A percentile compares a stretch with the other conserved stretches of the same genome.
These are phyloP conservation scores for Moesziomyces aphidis DNA, from an alignment of 1,284 basidiomycete species.

Conservation along the genomic window DNA sequence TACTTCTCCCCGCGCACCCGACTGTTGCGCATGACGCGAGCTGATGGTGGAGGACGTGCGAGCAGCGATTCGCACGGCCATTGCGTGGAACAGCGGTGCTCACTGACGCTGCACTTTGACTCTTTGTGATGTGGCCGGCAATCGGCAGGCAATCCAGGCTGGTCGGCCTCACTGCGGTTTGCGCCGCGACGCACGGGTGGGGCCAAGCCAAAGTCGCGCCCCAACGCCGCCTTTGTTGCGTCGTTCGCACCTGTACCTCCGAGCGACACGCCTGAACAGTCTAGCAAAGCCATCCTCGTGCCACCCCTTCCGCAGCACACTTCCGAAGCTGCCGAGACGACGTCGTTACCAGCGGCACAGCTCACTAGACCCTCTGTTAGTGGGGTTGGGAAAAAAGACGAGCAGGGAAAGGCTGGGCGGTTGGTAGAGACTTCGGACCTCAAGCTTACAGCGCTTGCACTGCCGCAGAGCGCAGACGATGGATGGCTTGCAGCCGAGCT, in stretches of 20 bases:
- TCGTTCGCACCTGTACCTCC: conserved; percentile 21
- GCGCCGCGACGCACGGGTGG: conserved; percentile 45
- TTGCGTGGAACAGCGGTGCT: conserved; percentile 12
- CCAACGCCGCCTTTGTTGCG: conserved; percentile 39
- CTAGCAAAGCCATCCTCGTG: too few species aligned
- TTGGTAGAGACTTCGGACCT: conserved; percentile 6
- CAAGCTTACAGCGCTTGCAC: conserved; percentile 23
- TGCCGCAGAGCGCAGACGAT: conserved; percentile 24
- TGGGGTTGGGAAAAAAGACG: too few species aligned
- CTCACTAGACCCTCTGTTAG: too few species aligned
- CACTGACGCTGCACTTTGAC: conserved; percentile 17
- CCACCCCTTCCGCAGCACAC: too few species aligned
- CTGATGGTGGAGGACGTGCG: conserved; percentile 2
- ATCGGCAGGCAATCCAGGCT: conserved; percentile 22
- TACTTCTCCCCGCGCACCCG: conserved; percentile 8
- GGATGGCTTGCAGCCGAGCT: conserved; percentile 17
- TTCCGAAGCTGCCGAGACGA: too few species aligned
- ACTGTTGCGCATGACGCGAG: too few species aligned
- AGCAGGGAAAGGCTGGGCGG: background rate
- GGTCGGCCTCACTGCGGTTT: conserved; percentile 60
- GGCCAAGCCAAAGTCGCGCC: conserved; percentile 28
- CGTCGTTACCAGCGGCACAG: too few species aligned
- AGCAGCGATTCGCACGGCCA: background rate
- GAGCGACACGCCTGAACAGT: background rate
- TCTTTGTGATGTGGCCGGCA: background rate